phyloP scores from a whole-genome alignment of 2,329 filamentous ascomycete species.

The Ascochyta rabiei region DNA sequence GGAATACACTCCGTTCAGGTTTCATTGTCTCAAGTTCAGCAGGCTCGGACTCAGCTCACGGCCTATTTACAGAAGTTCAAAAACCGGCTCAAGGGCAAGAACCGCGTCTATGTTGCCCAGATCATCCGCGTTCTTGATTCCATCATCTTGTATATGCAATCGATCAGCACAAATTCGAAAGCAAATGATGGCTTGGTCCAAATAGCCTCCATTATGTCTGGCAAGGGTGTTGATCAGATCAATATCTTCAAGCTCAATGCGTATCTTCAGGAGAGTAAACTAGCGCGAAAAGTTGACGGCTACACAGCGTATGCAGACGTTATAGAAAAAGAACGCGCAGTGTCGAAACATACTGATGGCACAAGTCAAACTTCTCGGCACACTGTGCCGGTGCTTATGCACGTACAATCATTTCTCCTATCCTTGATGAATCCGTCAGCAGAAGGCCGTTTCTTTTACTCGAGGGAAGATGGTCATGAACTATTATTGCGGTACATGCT shows the following conservation, averaged over 20 bases:
- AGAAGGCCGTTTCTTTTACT: conserved; percentile 67
- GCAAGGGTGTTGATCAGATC: conserved; percentile 92
- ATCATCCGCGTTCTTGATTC: conserved; percentile 83
- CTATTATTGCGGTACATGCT: conserved; percentile 81
- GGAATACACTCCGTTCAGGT: conserved; percentile 84
- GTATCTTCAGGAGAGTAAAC: conserved; percentile 89
- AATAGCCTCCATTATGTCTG: conserved; percentile 73
- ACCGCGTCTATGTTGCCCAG: conserved; percentile 89
- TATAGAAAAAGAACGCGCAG: conserved; percentile 39
- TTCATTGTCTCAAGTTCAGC: conserved; percentile 72
- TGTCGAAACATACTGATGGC: conserved; percentile 4
- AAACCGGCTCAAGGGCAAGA: conserved; percentile 86
- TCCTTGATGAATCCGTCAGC: conserved; percentile 84
- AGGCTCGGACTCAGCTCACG: conserved; percentile 75
- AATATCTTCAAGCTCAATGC: conserved; percentile 87
- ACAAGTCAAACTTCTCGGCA: conserved; percentile 24
- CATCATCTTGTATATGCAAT: conserved; percentile 71
- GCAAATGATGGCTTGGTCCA: conserved; percentile 70
- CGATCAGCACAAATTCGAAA: conserved; percentile 49
- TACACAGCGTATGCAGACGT: conserved; percentile 72
- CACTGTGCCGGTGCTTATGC: conserved; percentile 63
- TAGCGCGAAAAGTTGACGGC: conserved; percentile 92
- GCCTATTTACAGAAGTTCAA: conserved; percentile 87
- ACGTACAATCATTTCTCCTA: conserved; percentile 72
- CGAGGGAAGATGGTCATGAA: conserved; percentile 55